Evolutionary conservation across 2,329 filamentous ascomycete species (phyloP), one percentile per base, ranked within the genome.

Genomic region (Monilinia laxa): DNA sequence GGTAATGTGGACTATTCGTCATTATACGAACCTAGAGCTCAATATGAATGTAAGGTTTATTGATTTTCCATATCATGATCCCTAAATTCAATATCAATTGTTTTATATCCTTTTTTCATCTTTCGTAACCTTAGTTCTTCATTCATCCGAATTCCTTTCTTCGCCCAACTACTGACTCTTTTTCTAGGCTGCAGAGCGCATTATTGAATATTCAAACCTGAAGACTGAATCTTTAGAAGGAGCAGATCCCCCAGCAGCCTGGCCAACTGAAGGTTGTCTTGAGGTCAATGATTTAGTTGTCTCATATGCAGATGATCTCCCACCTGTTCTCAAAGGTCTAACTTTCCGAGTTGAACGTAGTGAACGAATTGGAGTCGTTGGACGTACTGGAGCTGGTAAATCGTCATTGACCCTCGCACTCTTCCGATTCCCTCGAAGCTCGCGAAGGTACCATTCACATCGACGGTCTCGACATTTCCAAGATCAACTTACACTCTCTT

Each of bases 351-450:
- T 92, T 16, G 81, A 86, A 52, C 82, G 84, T 65, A 89, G 89
- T 70, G 86, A 93, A 77, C 82, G 90, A 18, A 79, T 93, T 20
- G 90, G 90, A n/a, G 87, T 93, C 4, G 87, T 93, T 5, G 91
- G 91, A 14, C 85, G 91, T 20, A 93, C 91, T 0, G 90, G 90
- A 4, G 90, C 90, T 0, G 90, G 90, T 66, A 93, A 93, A 77
- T 91, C 89, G 0, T 90, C 88, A 0, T 78, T 93, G 28, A 92
- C 90, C 0, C 80, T 93, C 1, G 90, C 90, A 0, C 80, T 93
- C 0, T 93, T 93, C 82, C 87, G 90, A 25, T 92, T 93, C 80
- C 80, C 79, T 93, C 16, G 89, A 92, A 75, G 85, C 88, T 0
- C 79, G 82, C 7, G 83, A 86, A 16, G 90, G 90, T 11, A 84